Conservation (phyloP, 768 basidiomycete genomes). For the Dentipellis fragilis region DNA sequence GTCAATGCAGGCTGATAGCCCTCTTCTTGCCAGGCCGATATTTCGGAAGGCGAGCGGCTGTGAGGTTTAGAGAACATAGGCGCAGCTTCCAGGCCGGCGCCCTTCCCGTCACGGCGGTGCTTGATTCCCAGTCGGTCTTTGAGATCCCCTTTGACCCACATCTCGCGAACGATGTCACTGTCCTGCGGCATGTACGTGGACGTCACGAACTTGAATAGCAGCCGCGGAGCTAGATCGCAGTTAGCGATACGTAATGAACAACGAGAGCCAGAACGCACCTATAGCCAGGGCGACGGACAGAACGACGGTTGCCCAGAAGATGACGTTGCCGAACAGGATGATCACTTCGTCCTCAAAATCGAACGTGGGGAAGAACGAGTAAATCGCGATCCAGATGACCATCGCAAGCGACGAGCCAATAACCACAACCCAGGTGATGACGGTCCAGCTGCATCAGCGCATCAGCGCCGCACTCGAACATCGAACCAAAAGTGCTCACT, state of each 20-base stretch:
- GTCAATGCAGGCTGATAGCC: constrained; percentile 39
- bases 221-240: constrained; percentile 61
- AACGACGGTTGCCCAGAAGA: constrained; percentile 77
- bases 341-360: constrained; percentile 67
- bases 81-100: constrained; percentile 44
- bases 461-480: constrained; percentile 1
- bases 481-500: constrained; percentile 45
- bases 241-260: not conserved
- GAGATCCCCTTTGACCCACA: constrained; percentile 77
- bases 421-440: constrained; percentile 76
- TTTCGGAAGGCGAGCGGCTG: constrained; percentile 54
- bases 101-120: constrained; percentile 43
- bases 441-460: constrained; percentile 50
- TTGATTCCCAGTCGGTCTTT: constrained; percentile 72
- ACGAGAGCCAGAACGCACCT: constrained; percentile 32
- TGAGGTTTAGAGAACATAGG: constrained; percentile 68
- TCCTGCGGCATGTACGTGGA: constrained; percentile 73
- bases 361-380: constrained; percentile 66
- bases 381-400: constrained; percentile 82
- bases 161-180: constrained; percentile 86
- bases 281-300: constrained; percentile 63
- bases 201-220: constrained; percentile 62
- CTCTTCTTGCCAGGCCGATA: constrained; percentile 27
- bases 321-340: constrained; percentile 66
- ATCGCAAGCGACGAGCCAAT: constrained; percentile 74